A percentile compares a stretch with the other conserved stretches of the same genome.
Evolutionary conservation across 176 grass and related monocot species (phyloP).

Genomic region (Phoenix roebelenii): DNA sequence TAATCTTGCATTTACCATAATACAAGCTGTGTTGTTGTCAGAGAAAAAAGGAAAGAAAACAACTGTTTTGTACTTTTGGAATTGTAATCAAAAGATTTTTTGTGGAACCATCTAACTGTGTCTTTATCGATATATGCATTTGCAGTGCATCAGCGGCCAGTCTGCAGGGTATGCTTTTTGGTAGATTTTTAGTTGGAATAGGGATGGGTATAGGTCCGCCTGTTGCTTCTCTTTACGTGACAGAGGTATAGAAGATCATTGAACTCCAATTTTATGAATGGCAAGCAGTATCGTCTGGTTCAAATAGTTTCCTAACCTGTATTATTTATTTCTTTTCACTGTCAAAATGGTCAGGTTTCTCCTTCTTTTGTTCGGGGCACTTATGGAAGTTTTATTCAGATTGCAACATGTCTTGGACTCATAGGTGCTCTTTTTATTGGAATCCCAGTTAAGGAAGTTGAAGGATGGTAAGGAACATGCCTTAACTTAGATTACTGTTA

Average conservation of each 20-base stretch:
- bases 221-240: slow-evolving; percentile 83
- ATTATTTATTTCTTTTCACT: background rate
- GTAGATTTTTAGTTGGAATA: slow-evolving; percentile 97
- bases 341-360: slow-evolving; percentile 49
- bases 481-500: background rate
- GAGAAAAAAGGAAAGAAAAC: too few relatives aligned
- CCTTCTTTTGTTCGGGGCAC: slow-evolving; percentile 80
- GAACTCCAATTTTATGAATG: background rate
- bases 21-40: too few relatives aligned
- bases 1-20: too few relatives aligned
- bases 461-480: slow-evolving; percentile 52
- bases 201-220: slow-evolving; percentile 96
- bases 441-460: slow-evolving; percentile 74
- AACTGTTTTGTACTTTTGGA: background rate
- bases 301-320: background rate
- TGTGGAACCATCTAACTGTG: background rate
- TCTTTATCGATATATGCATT: slow-evolving; percentile 11
- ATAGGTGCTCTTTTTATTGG: slow-evolving; percentile 78
- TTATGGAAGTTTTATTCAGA: slow-evolving; percentile 96
- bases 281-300: background rate
- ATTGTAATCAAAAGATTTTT: background rate
- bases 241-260: slow-evolving; percentile 44
- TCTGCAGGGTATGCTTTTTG: slow-evolving; percentile 80
- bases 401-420: slow-evolving; percentile 90
- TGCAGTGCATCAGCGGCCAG: slow-evolving; percentile 71